phyloP scores from a whole-genome alignment of 768 basidiomycete species.

The Amanita phalloides region DNA sequence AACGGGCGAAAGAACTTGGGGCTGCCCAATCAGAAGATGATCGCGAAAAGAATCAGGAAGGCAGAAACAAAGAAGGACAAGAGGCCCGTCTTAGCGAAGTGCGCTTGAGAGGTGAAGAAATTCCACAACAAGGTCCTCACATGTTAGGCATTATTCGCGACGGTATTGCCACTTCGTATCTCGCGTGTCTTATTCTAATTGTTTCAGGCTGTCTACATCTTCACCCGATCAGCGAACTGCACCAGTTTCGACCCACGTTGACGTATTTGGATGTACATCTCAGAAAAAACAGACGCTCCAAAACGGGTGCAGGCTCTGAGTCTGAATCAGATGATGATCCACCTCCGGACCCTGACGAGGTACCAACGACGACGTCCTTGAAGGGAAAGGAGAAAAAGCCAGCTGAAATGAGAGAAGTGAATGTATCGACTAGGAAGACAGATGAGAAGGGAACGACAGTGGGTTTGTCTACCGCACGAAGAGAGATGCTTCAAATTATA shows the following conservation, averaged over 20 bases:
- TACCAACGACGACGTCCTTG: constrained; percentile 28
- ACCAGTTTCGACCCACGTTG: constrained; percentile 75
- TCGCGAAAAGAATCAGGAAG: constrained; percentile 64
- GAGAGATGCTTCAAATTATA: constrained; percentile 70
- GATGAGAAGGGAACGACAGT: constrained; percentile 48
- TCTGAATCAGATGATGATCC: constrained; percentile 74
- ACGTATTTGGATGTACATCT: constrained; percentile 71
- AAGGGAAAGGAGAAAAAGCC: constrained; percentile 54
- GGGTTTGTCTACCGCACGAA: constrained; percentile 56
- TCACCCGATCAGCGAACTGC: constrained; percentile 67
- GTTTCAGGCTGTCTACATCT: constrained; percentile 58
- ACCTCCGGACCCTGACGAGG: constrained; percentile 70
- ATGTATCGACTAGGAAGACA: constrained; percentile 60
- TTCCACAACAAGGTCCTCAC: constrained; percentile 52
- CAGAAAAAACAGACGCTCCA: constrained; percentile 44
- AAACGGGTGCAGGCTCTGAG: constrained; percentile 37
- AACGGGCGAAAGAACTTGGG: constrained; percentile 57
- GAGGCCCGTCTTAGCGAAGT: constrained; percentile 60
- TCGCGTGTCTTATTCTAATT: constrained; percentile 5
- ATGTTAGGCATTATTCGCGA: constrained; percentile 71
- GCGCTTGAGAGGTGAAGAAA: constrained; percentile 63
- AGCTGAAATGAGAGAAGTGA: constrained; percentile 64
- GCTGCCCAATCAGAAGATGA: constrained; percentile 63
- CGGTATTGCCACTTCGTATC: constrained; percentile 31
- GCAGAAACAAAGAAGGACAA: constrained; percentile 32